A percentile compares a stretch with the other conserved stretches of the same genome.
Evolutionary conservation across 768 basidiomycete genomes (phyloP).

Genomic region (Lactifluus volemus): DNA sequence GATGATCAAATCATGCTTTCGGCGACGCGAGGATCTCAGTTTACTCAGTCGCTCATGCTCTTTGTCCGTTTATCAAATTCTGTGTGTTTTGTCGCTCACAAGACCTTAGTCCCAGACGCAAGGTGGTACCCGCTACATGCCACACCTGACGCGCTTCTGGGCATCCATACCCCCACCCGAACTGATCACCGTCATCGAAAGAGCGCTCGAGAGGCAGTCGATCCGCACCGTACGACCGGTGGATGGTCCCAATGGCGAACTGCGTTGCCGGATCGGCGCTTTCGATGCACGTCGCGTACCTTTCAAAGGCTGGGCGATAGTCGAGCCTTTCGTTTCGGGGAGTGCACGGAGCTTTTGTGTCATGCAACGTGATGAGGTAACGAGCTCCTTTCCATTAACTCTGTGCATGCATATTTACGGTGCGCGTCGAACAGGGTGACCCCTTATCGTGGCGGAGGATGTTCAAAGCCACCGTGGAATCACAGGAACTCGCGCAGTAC

Average conservation of each 20-base stretch:
- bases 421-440: slow-evolving; percentile 43
- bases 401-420: neutral
- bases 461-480: slow-evolving; percentile 56
- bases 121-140: slow-evolving; percentile 59
- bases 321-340: slow-evolving; percentile 49
- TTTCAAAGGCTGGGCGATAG: slow-evolving; percentile 68
- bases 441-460: slow-evolving; percentile 72
- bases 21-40: slow-evolving; percentile 52
- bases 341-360: slow-evolving; percentile 53
- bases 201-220: slow-evolving; percentile 39
- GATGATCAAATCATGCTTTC: slow-evolving; percentile 55
- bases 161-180: slow-evolving; percentile 44
- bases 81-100: neutral
- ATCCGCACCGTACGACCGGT: slow-evolving; percentile 24
- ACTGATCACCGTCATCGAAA: slow-evolving; percentile 45
- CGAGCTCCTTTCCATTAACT: slow-evolving; percentile 21
- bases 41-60: slow-evolving; percentile 71
- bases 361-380: slow-evolving; percentile 60
- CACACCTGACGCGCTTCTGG: slow-evolving; percentile 78
- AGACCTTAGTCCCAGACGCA: slow-evolving; percentile 72
- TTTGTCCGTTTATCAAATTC: slow-evolving; percentile 50
- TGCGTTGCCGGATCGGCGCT: slow-evolving; percentile 46
- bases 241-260: slow-evolving; percentile 25
- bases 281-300: slow-evolving; percentile 52
- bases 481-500: slow-evolving; percentile 45